Base-by-base conservation (phyloP, 176 grass and related monocot species). In the Oryza glaberrima region DNA sequence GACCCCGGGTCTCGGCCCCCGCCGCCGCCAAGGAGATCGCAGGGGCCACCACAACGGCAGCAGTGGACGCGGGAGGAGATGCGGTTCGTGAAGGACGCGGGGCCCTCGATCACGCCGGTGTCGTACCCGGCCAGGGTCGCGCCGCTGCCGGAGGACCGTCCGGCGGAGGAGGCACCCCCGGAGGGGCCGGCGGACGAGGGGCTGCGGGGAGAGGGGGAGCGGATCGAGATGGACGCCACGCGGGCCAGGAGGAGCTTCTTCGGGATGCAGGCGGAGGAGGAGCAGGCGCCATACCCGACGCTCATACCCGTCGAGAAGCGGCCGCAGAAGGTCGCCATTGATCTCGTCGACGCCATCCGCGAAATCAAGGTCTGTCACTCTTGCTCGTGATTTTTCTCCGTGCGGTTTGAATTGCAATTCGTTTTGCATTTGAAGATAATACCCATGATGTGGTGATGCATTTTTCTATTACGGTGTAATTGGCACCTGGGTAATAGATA, bases 261-360 rank as follows among this genome's bases (percentile, higher is more conserved):
- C 47, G 83, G 82, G 7, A 13, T 93, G 75, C 88, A 70, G 65
- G 85, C 78, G 65, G 86, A 92, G 69, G 91, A 94, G 82, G 91
- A 92, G 38, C 52, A 87, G 67, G 36, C 92, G 79, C 93, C 96
- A 5, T 92, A 92, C 83, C 93, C 93, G 6, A 94, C 93, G 41
- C 81, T 95, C 35, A 94, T 94, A 69, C 82, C 76, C 8, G 56
- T 78, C 45, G 93, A 77, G 63, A 95, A 94, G 86, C 89, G 81
- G 35, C 91, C 78, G 11, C 91, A 94, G 84, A 98, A 95, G 73
- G 91, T 75, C 13, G 48, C 91, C 67, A 85, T 98, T 82, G 93
- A 98, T 89, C 86, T 98, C 22, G 60, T 84, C 35, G 96, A 98
- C 20, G 93, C 96, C 25, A 95, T 98, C 30, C 91, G 90, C 48